These are phyloP conservation scores for Penicillium sp. DNA, from an alignment of 2,329 filamentous ascomycete genomes.

Conservation along the genomic window DNA sequence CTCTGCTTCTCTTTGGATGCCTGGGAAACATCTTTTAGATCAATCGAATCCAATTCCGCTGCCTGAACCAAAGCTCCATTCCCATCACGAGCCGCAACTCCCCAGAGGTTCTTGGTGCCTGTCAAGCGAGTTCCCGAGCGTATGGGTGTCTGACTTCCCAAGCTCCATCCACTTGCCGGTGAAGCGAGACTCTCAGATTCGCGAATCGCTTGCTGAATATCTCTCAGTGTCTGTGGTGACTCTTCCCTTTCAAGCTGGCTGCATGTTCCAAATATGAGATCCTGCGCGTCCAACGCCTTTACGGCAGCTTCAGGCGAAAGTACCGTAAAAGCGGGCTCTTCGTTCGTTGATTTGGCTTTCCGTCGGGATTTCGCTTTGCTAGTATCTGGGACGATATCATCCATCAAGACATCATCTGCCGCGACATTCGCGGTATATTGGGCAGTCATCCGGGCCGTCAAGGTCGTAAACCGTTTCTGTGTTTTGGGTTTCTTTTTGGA, in stretches of 20 bases:
- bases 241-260: conserved; percentile 77
- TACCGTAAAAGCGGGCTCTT: conserved; percentile 55
- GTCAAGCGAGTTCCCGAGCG: conserved; percentile 26
- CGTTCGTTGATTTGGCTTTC: conserved; percentile 25
- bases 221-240: conserved; percentile 59
- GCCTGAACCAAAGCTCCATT: conserved; percentile 65
- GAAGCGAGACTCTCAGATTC: conserved; percentile 30
- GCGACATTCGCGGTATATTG: conserved; percentile 56
- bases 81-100: conserved; percentile 65
- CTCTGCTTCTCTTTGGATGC: conserved; percentile 5
- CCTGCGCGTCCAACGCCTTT: conserved; percentile 66
- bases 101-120: conserved; percentile 62
- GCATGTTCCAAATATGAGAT: conserved; percentile 82
- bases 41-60: conserved; percentile 61
- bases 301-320: conserved; percentile 70
- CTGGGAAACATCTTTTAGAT: conserved; percentile 34
- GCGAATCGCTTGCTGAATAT: conserved; percentile 32
- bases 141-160: background rate
- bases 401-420: conserved; percentile 13
- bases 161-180: background rate
- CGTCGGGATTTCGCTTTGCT: conserved; percentile 21
- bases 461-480: conserved; percentile 70
- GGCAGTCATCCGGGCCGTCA: conserved; percentile 76
- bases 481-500: conserved; percentile 44
- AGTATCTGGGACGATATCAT: conserved; percentile 8